These are phyloP conservation scores for Dothidotthia symphoricarpi DNA, from an alignment of 2,329 filamentous ascomycete genomes.

Conservation along the genomic window DNA sequence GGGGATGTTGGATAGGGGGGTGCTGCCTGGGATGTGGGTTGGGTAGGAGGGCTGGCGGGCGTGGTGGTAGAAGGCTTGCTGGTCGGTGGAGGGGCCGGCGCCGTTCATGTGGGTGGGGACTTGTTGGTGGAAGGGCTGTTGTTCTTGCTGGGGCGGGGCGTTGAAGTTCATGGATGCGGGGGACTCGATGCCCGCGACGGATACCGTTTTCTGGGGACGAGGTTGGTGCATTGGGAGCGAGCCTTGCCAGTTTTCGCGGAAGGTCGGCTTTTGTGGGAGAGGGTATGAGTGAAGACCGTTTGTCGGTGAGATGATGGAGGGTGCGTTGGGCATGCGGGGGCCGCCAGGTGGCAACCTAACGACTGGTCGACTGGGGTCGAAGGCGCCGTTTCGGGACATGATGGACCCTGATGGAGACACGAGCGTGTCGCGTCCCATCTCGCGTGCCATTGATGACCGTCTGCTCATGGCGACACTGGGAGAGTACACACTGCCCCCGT, in stretches of 20 bases:
- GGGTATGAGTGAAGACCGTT: slow-evolving; percentile 46
- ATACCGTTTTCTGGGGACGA: slow-evolving; percentile 89
- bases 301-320: slow-evolving; percentile 33
- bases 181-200: slow-evolving; percentile 87
- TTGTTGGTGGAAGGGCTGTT: slow-evolving; percentile 92
- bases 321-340: slow-evolving; percentile 37
- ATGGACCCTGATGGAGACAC: slow-evolving; percentile 79
- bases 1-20: slow-evolving; percentile 86
- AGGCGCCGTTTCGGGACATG: slow-evolving; percentile 63
- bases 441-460: slow-evolving; percentile 73
- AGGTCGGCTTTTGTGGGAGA: slow-evolving; percentile 55
- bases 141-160: slow-evolving; percentile 63
- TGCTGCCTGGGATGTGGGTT: slow-evolving; percentile 69
- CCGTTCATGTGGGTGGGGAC: slow-evolving; percentile 72
- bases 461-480: slow-evolving; percentile 86
- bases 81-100: slow-evolving; percentile 51
- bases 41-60: slow-evolving; percentile 67
- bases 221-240: slow-evolving; percentile 86
- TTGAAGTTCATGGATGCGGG: slow-evolving; percentile 63
- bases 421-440: slow-evolving; percentile 67
- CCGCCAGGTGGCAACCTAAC: slow-evolving; percentile 74
- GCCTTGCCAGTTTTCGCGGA: slow-evolving; percentile 59
- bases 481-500: slow-evolving; percentile 76
- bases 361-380: slow-evolving; percentile 67
- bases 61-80: slow-evolving; percentile 57